phyloP scores from a whole-genome alignment of 2,329 filamentous ascomycete genomes.

The Amphichorda felina region DNA sequence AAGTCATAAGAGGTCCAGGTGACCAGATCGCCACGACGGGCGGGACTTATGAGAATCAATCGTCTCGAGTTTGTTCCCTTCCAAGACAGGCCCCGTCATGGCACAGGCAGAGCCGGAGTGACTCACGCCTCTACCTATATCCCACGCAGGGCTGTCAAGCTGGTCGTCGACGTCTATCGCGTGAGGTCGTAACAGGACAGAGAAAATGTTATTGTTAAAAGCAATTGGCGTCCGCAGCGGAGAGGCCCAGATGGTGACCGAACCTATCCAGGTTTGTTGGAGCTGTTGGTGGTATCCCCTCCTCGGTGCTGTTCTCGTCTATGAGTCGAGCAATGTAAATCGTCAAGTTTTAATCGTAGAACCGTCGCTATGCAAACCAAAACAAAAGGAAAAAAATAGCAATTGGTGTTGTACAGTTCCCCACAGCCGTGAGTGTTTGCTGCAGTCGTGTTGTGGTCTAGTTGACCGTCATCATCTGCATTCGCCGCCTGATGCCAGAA shows the following conservation, averaged over 20 bases:
- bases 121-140: too few species aligned
- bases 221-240: background rate
- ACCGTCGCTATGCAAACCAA: slow-evolving; percentile 25
- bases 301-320: slow-evolving; percentile 4
- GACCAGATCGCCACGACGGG: too few species aligned
- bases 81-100: too few species aligned
- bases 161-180: background rate
- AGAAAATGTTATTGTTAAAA: background rate
- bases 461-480: slow-evolving; percentile 54
- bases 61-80: too few species aligned
- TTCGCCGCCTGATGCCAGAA: slow-evolving; percentile 34
- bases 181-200: background rate
- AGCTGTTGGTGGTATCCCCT: background rate
- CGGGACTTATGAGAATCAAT: too few species aligned
- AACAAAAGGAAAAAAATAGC: slow-evolving; percentile 6
- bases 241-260: background rate
- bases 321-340: slow-evolving; percentile 1
- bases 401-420: background rate
- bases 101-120: too few species aligned
- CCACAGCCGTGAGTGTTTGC: background rate
- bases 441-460: too few species aligned
- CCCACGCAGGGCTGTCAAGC: too few species aligned
- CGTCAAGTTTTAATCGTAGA: slow-evolving; percentile 1
- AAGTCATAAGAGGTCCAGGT: too few species aligned
- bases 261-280: background rate